These are phyloP conservation scores for Phytophthora sp. DNA, from an alignment of 352 stramenopile genomes.

Conservation along the genomic window DNA sequence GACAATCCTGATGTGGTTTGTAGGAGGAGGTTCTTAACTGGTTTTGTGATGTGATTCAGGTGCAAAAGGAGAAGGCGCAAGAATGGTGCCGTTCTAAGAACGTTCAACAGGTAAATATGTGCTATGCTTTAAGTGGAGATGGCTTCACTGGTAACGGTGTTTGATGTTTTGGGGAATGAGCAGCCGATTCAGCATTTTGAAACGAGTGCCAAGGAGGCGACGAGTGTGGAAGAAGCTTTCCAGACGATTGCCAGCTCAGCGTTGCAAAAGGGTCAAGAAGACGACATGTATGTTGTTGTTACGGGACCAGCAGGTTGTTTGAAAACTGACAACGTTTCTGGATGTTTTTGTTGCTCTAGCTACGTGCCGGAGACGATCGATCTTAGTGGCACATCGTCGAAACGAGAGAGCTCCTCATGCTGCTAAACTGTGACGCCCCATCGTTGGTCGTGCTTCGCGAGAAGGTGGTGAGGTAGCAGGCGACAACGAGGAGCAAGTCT, in stretches of 20 bases:
- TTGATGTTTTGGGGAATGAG: conserved; percentile 9
- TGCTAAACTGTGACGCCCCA: conserved; percentile 50
- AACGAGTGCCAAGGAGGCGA: conserved; percentile 97
- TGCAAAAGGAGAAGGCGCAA: conserved; percentile 90
- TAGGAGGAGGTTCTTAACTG: background rate
- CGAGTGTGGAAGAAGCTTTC: conserved; percentile 98
- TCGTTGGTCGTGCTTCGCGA: conserved; percentile 2
- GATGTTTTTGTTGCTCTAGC: conserved; percentile 35
- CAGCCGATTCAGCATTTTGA: conserved; percentile 96
- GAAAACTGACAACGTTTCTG: background rate
- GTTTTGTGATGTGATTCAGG: conserved; percentile 25
- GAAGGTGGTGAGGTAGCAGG: background rate
- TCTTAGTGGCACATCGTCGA: conserved; percentile 72
- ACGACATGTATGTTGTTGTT: conserved; percentile 73
- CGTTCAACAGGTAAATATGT: conserved; percentile 56
- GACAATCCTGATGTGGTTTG: background rate
- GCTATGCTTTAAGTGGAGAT: background rate
- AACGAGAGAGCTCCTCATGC: conserved; percentile 73
- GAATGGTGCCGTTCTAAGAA: conserved; percentile 94
- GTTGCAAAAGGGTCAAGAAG: conserved; percentile 86
- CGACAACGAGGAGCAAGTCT: conserved; percentile 6
- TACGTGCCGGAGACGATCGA: conserved; percentile 89
- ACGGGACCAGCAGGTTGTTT: background rate
- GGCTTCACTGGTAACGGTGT: background rate
- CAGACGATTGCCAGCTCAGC: conserved; percentile 91